Base-by-base conservation (phyloP, 441 rosid species). In the Dalechampia spathulata region DNA sequence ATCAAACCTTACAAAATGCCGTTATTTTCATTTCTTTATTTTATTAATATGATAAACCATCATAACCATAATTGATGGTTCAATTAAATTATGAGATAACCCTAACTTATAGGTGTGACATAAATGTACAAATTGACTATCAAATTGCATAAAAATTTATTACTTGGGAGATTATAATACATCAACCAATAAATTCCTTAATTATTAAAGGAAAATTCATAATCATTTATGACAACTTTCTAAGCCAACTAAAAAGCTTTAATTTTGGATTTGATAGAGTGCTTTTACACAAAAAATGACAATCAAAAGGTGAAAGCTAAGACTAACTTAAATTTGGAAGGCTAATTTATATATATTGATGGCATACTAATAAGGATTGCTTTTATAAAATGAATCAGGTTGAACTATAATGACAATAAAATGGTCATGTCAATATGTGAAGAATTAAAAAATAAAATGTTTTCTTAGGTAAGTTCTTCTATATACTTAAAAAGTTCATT, bases 291-390 rank as follows among this genome's bases (percentile, higher is more conserved):
- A n/a, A n/a, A n/a, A n/a, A n/a, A n/a, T n/a, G n/a, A n/a, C n/a
- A 25, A 25, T 1, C 0, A 48, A 2, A 4, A 26, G 9, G 52
- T 25, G 32, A 47, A 20, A 25, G 19, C 52, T 25, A 25, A 13
- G 52, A 19, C 19, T 48, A 5, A 26, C 19, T 25, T 48, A 48
- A 48, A 48, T 12, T 48, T 23, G 34, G 12, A 48, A 25, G 52
- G 52, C 19, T 25, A 48, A 25, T 25, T 48, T 48, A 48, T 48
- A 26, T 20, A 48, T 48, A 25, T 48, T 48, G 36, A 48, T 48
- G 52, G 17, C 34, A 48, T 14, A 25, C 32, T 23, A n/a, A n/a
- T n/a, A n/a, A n/a, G n/a, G 27, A 25, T 23, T 25, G 9, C 19
- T 14, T 46, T 46, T 22, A 4, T 46, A 46, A 46, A 46, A 22